phyloP scores from a whole-genome alignment of 768 basidiomycete genomes.

The Pleurotus tuoliensis region DNA sequence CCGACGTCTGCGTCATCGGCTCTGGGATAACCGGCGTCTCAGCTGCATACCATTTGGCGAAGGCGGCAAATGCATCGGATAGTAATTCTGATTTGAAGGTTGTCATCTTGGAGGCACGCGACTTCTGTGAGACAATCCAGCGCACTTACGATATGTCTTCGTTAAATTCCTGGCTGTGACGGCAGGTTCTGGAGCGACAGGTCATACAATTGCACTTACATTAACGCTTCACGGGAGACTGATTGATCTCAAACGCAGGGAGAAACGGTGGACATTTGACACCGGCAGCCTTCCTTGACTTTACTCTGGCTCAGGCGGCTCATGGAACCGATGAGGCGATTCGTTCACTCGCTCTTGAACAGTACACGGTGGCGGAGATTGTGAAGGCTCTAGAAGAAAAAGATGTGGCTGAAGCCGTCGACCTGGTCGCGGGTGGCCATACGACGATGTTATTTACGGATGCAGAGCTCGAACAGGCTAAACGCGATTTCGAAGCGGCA shows the following conservation, averaged over 20 bases:
- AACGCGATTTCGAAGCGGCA: slow-evolving; percentile 51
- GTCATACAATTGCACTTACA: slow-evolving; percentile 26
- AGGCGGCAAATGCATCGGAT: slow-evolving; percentile 19
- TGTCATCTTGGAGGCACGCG: slow-evolving; percentile 78
- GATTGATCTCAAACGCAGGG: slow-evolving; percentile 34
- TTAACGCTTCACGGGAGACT: no score
- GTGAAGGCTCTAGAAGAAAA: slow-evolving; percentile 43
- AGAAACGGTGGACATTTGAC: slow-evolving; percentile 80
- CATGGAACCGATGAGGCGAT: slow-evolving; percentile 56
- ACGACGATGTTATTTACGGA: slow-evolving; percentile 44
- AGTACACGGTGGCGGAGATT: slow-evolving; percentile 47
- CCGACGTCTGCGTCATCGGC: slow-evolving; percentile 77
- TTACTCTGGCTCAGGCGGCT: slow-evolving; percentile 28
- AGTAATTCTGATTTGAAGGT: slow-evolving; percentile 34
- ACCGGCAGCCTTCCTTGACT: slow-evolving; percentile 42
- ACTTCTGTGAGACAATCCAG: slow-evolving; percentile 63
- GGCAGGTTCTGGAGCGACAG: slow-evolving; percentile 74
- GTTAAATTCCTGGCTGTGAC: background rate
- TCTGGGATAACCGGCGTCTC: slow-evolving; percentile 77
- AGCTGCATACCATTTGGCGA: slow-evolving; percentile 68
- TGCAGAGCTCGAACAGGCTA: slow-evolving; percentile 33
- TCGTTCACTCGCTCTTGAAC: slow-evolving; percentile 52
- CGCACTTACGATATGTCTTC: background rate
- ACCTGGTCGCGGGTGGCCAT: slow-evolving; percentile 59
- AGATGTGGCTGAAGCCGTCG: slow-evolving; percentile 45